phyloP scores from a whole-genome alignment of 805 yeast genomes.

The Starmera pachycereana region DNA sequence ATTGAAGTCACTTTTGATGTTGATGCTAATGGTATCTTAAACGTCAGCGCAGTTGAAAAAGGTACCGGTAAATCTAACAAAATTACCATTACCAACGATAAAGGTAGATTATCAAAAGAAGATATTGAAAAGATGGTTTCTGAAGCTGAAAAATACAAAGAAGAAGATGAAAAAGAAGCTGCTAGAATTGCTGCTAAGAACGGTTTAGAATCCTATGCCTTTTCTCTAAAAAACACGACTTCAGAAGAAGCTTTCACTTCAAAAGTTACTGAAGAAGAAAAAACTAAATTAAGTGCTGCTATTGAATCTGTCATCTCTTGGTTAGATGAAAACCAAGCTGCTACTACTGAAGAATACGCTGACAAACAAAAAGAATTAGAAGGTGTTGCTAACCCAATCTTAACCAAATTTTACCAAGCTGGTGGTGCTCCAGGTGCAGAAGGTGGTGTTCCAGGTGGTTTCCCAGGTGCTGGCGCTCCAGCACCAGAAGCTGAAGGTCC shows the following conservation, averaged over 20 bases:
- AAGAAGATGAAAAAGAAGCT: slow-evolving; percentile 93
- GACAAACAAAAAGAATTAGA: slow-evolving; percentile 95
- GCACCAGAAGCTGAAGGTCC: slow-evolving; percentile 44
- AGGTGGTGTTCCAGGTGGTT: slow-evolving; percentile 47
- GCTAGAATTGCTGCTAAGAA: slow-evolving; percentile 89
- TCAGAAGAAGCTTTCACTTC: slow-evolving; percentile 70
- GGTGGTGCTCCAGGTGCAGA: slow-evolving; percentile 82
- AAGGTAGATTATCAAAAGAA: slow-evolving; percentile 96
- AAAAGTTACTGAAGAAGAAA: slow-evolving; percentile 63
- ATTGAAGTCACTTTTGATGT: slow-evolving; percentile 95
- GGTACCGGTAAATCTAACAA: slow-evolving; percentile 97
- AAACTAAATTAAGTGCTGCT: slow-evolving; percentile 62
- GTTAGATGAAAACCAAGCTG: slow-evolving; percentile 92
- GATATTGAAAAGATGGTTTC: slow-evolving; percentile 96
- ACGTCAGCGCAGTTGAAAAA: slow-evolving; percentile 94
- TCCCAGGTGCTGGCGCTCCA: slow-evolving; percentile 43
- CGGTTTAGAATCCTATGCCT: slow-evolving; percentile 90
- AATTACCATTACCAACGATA: slow-evolving; percentile 97
- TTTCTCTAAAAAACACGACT: slow-evolving; percentile 80
- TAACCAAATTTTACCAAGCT: slow-evolving; percentile 93
- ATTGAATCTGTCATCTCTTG: slow-evolving; percentile 80
- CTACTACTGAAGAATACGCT: slow-evolving; percentile 82
- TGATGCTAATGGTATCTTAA: slow-evolving; percentile 95
- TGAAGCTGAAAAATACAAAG: slow-evolving; percentile 96
- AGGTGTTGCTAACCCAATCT: slow-evolving; percentile 90